Base-by-base conservation (phyloP, 1,139 yeast genomes). In the Yamadazyma atmosphaerica region DNA sequence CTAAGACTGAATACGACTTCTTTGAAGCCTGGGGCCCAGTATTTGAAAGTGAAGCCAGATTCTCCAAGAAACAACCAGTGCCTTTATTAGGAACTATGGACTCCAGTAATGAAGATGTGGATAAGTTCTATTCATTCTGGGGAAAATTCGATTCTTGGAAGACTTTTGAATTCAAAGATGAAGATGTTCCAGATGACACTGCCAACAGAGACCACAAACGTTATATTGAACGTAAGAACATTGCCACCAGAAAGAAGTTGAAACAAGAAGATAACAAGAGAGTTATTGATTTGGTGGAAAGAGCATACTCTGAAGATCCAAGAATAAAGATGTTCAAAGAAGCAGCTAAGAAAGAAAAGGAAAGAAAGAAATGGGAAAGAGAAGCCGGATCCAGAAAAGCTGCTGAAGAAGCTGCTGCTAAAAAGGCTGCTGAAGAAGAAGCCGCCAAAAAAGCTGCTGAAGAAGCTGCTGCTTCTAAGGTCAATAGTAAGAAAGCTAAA, bases 181-280 rank as follows among this genome's bases (percentile, higher is more conserved):
- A 92, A 74, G 99, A 92, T 63, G 97, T 90, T 59, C 99, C 99
- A 51, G 99, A 92, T 74, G 99, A 92, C 71, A 86, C 97, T 46
- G 87, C 96, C 47, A 94, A 92, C 81, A 89, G 99, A 78, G 98
- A 92, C 65, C 95, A 92, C 79, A 92, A 92, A 77, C 95, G 99
- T 74, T 87, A 89, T 74, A 85, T 90, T 55, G 98, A 92, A 74
- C 88, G 92, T 77, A 92, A 94, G 79, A 92, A 92, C 77, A 79
- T 87, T 67, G 90, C 96, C 52, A 88, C 95, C 47, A 87, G 99
- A 75, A 86, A 86, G 77, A 92, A 92, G 85, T 86, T 81, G 77
- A 94, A 94, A 83, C 90, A 92, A 61, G 98, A 92, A 61, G 99
- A 92, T 68, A 90, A 86, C 72, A 87, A 90, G 64, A 81, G 98